Evolutionary conservation across 2,329 filamentous ascomycete species (phyloP).

Genomic region (Trichoderma koningiopsis): DNA sequence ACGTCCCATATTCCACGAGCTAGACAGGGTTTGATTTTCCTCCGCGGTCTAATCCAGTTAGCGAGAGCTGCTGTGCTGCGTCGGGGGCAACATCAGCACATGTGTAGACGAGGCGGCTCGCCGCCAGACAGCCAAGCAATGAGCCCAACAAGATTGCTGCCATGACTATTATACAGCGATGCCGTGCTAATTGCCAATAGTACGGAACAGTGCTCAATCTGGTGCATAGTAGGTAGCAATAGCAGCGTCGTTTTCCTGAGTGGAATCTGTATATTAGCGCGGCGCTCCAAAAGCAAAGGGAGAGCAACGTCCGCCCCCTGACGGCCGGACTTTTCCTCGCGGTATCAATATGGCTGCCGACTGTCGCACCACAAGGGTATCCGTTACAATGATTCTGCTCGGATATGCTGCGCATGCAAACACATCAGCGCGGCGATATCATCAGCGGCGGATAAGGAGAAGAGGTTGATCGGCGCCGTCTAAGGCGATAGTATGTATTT

Average conservation of each 20-base stretch:
- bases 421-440: constrained; percentile 5
- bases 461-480: constrained; percentile 15
- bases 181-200: background rate
- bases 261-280: background rate
- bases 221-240: background rate
- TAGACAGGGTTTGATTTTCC: background rate
- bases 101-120: background rate
- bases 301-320: background rate
- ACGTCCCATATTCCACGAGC: constrained; percentile 10
- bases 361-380: constrained; percentile 12
- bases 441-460: background rate
- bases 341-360: background rate
- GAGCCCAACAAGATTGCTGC: constrained; percentile 3
- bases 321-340: background rate
- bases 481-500: constrained; percentile 13
- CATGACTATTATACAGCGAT: background rate
- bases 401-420: background rate
- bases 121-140: background rate
- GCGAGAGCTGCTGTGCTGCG: background rate
- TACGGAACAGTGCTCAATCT: background rate
- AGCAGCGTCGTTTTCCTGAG: background rate
- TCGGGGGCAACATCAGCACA: background rate
- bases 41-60: background rate
- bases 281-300: background rate
- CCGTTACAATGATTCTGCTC: background rate